Base-by-base conservation (phyloP, 164 flowering plant species). In the Tinospora cordifolia region DNA sequence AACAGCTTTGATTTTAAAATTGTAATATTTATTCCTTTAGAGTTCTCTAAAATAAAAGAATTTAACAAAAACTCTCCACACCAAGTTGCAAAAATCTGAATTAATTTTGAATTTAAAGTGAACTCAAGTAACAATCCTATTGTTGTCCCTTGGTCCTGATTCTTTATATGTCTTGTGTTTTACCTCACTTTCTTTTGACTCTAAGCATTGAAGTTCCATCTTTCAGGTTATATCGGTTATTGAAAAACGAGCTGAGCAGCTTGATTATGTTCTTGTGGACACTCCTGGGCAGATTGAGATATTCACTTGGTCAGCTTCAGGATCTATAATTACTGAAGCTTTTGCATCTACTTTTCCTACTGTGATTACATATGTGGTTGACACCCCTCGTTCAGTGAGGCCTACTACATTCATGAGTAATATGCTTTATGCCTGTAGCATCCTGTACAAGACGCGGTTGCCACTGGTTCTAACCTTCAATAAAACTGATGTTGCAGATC, bases 241-340 rank as follows among this genome's bases (percentile, higher is more conserved):
- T 76, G 97, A 93, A 83, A 92, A 69, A 65, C 85, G 96, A 57
- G 97, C 98, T 69, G 97, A 91, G 80, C 89, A 91, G 80, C 96
- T 93, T 63, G 98, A 93, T 76, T 91, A 89, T 80, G 98, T 93
- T 76, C 85, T 93, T 72, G 95, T 93, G 59, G 98, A 93, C 79
- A 93, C 96, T 58, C 97, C 97, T 76, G 97, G 98, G 63, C 98
- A 91, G 78, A 93, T 93, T 82, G 98, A 93, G 80, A 90, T 93
- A 72, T 93, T 93, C 79, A 93, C 97, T 26, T 93, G 96, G 97
- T 93, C 98, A 69, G 98, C 97, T 63, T 93, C 98, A 71, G 98
- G 98, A 75, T 87, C 93, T 24, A 89, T 93, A 47, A 93, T 93
- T 21, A 91, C 98, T 11, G 98, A 93, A 80, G 93, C 96, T 59